Conservation (phyloP, 805 yeast species). For the Kluyveromyces nonfermentans region DNA sequence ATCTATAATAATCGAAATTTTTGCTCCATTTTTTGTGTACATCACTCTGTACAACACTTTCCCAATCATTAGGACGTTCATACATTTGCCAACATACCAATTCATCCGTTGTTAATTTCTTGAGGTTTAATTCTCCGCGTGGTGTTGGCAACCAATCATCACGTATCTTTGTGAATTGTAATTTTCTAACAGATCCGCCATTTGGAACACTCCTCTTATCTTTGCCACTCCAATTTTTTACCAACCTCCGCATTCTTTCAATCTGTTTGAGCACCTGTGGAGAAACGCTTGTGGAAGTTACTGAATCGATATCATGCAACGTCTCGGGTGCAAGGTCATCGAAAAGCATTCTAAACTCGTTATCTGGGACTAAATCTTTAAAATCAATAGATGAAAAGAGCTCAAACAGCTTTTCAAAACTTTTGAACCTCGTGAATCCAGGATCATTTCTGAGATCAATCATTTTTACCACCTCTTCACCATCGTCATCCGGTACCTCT, state of each 20-base stretch:
- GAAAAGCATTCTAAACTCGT: constrained; percentile 59
- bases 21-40: constrained; percentile 27
- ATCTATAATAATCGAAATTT: constrained; percentile 45
- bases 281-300: constrained; percentile 58
- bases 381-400: constrained; percentile 20
- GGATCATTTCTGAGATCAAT: constrained; percentile 27
- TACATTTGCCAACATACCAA: constrained; percentile 30
- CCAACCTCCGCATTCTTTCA: constrained; percentile 39
- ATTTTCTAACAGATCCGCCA: constrained; percentile 45
- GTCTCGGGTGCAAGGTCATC: constrained; percentile 62
- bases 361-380: constrained; percentile 60
- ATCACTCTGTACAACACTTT: constrained; percentile 38
- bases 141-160: constrained; percentile 75
- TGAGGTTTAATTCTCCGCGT: constrained; percentile 52
- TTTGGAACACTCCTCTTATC: constrained; percentile 72
- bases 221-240: constrained; percentile 79
- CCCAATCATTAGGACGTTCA: constrained; percentile 39
- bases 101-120: constrained; percentile 37
- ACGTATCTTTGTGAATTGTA: constrained; percentile 59
- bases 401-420: constrained; percentile 7
- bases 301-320: constrained; percentile 64
- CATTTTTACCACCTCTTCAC: constrained; percentile 26
- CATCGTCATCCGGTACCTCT: constrained; percentile 16
- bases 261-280: constrained; percentile 62
- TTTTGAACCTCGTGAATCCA: constrained; percentile 17